Conservation (phyloP, 805 yeast species). For the Ogataea allantospora region DNA sequence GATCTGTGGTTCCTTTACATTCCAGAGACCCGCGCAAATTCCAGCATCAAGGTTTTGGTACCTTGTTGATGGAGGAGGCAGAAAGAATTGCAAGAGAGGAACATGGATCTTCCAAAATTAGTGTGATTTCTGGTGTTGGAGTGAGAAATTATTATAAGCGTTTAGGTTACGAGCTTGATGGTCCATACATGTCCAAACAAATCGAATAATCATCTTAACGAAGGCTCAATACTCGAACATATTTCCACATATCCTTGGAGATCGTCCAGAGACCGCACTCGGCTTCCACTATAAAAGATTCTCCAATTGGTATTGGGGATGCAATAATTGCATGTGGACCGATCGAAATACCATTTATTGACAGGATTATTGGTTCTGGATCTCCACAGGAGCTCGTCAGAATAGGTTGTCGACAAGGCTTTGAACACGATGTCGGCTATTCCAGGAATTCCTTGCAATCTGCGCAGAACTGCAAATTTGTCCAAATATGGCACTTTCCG, state of each 20-base stretch:
- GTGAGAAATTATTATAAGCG: constrained; percentile 94
- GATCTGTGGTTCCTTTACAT: constrained; percentile 95
- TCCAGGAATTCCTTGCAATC: constrained; percentile 87
- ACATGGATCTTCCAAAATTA: constrained; percentile 86
- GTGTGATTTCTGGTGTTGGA: constrained; percentile 97
- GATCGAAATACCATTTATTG: constrained; percentile 95
- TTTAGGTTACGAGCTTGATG: constrained; percentile 88
- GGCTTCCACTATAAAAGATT: constrained; percentile 42
- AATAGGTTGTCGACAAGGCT: constrained; percentile 64
- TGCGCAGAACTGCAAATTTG: constrained; percentile 85
- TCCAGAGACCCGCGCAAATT: constrained; percentile 96
- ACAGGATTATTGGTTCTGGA: constrained; percentile 86
- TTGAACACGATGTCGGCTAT: constrained; percentile 93
- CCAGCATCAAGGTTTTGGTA: constrained; percentile 99
- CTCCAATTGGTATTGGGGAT: constrained; percentile 40
- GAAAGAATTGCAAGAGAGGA: constrained; percentile 93
- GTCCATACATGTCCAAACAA: constrained; percentile 93
- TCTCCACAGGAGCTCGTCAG: constrained; percentile 82
- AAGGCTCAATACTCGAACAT: constrained; percentile 58
- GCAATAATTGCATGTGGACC: constrained; percentile 69
- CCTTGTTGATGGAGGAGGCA: constrained; percentile 96
- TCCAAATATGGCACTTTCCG: constrained; percentile 73
- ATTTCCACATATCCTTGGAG: constrained; percentile 50
- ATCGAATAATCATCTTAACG: constrained; percentile 32
- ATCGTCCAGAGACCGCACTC: constrained; percentile 32